Percentiles rank a stretch among this genome's conserved stretches.
These are phyloP conservation scores for Brassica cretica DNA, from an alignment of 345 rosid species.

Conservation along the genomic window DNA sequence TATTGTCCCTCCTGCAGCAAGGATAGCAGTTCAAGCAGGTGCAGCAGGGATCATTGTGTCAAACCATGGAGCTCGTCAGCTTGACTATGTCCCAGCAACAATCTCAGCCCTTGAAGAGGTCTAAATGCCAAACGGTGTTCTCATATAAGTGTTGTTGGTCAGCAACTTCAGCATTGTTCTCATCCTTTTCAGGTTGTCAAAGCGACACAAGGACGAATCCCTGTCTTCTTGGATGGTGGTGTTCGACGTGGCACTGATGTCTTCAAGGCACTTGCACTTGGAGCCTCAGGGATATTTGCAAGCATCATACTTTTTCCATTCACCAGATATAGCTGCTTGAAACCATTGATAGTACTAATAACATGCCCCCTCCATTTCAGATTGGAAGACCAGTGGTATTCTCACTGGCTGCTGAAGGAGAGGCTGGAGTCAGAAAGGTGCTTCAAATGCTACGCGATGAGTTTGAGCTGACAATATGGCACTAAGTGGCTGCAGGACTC, in stretches of 20 bases:
- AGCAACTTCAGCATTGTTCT: slow-evolving; percentile 2
- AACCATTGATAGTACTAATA: not conserved
- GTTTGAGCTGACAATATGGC: slow-evolving; percentile 86
- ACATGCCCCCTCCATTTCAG: slow-evolving; percentile 36
- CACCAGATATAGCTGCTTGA: not conserved
- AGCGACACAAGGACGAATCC: slow-evolving; percentile 79
- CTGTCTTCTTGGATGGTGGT: slow-evolving; percentile 93
- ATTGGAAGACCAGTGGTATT: slow-evolving; percentile 90
- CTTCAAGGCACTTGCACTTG: slow-evolving; percentile 88
- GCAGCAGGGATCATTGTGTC: slow-evolving; percentile 93
- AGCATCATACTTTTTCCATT: slow-evolving; percentile 29
- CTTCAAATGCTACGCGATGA: slow-evolving; percentile 84
- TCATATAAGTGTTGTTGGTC: not conserved
- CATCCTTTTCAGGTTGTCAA: slow-evolving; percentile 61
- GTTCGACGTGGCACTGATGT: slow-evolving; percentile 94
- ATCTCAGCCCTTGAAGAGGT: slow-evolving; percentile 93
- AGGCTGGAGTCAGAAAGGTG: slow-evolving; percentile 70
- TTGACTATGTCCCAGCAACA: slow-evolving; percentile 77
- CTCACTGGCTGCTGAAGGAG: slow-evolving; percentile 87
- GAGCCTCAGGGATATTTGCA: slow-evolving; percentile 91
- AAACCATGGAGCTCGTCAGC: slow-evolving; percentile 94
- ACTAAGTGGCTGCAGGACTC: slow-evolving; percentile 76
- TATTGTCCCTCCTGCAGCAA: slow-evolving; percentile 50
- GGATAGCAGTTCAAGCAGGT: slow-evolving; percentile 65
- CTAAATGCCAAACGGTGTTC: not conserved